Percentiles rank a stretch among this genome's conserved stretches.
These are phyloP conservation scores for Tolypocladium amazonense DNA, from an alignment of 2,329 filamentous ascomycete genomes.

Conservation along the genomic window DNA sequence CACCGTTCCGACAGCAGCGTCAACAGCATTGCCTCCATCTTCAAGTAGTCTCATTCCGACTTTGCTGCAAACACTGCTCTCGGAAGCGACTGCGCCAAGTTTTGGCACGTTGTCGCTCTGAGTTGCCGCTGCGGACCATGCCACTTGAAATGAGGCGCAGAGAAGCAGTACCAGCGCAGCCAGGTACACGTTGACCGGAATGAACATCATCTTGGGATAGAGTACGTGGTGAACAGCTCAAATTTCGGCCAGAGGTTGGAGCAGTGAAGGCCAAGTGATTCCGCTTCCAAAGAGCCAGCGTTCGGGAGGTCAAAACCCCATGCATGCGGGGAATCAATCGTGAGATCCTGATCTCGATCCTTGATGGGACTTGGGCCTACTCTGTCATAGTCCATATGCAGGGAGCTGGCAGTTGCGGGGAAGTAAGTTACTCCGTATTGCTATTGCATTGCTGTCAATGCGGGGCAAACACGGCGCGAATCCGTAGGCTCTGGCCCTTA, in stretches of 20 bases:
- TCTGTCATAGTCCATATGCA: no score
- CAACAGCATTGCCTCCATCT: conserved; percentile 54
- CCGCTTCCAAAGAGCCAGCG: background rate
- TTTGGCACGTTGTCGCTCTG: conserved; percentile 5
- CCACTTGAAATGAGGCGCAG: background rate
- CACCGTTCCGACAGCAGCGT: conserved; percentile 53
- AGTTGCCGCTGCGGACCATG: background rate
- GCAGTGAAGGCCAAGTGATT: no score
- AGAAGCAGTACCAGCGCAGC: background rate
- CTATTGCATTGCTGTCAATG: no score
- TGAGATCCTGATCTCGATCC: background rate
- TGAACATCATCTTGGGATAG: background rate
- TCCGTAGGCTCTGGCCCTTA: no score
- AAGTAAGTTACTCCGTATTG: no score
- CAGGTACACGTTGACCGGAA: background rate
- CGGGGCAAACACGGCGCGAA: no score
- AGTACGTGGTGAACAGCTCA: background rate
- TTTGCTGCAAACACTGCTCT: conserved; percentile 46
- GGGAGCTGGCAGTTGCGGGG: no score
- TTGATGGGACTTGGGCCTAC: no score
- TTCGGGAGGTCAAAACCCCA: background rate
- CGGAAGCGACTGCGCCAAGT: conserved; percentile 50
- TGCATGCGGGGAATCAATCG: background rate
- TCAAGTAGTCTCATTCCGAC: conserved; percentile 47
- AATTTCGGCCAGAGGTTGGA: background rate